These are phyloP conservation scores for Mrakia blollopis DNA, from an alignment of 768 basidiomycete species.

Conservation along the genomic window DNA sequence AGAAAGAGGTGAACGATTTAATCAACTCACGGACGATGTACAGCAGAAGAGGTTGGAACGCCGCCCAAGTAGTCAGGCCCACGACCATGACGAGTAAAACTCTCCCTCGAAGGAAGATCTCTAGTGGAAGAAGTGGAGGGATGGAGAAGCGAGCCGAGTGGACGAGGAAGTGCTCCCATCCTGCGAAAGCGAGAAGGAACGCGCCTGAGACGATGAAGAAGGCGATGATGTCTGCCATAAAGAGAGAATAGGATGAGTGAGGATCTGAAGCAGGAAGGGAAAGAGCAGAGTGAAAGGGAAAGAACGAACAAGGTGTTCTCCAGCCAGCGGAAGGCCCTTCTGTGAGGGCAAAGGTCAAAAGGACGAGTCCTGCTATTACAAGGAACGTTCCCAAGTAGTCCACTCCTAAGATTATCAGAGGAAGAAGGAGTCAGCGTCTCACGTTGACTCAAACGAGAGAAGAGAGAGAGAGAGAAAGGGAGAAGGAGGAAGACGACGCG, in stretches of 20 bases:
- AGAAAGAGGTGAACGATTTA: constrained; percentile 14
- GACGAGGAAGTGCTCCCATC: constrained; percentile 65
- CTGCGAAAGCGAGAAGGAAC: constrained; percentile 55
- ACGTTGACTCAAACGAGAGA: constrained; percentile 31
- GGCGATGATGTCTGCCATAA: constrained; percentile 60
- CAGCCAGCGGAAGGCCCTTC: constrained; percentile 63
- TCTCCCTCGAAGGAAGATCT: constrained; percentile 40
- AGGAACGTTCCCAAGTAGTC: constrained; percentile 74
- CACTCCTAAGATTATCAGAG: constrained; percentile 45
- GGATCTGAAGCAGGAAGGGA: neutral
- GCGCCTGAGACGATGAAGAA: constrained; percentile 61
- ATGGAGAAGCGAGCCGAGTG: constrained; percentile 32
- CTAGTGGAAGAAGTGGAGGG: constrained; percentile 41
- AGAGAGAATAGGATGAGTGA: neutral
- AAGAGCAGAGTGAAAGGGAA: too few species aligned
- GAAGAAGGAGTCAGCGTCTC: neutral
- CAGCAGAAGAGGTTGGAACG: constrained; percentile 38
- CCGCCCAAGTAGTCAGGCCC: constrained; percentile 38
- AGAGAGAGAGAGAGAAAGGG: neutral
- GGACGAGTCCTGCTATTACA: constrained; percentile 60
- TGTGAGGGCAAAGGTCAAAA: constrained; percentile 68
- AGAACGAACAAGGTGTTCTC: constrained; percentile 54
- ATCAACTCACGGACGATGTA: constrained; percentile 36
- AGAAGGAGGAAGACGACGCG: constrained; percentile 31
- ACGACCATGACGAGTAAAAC: constrained; percentile 39